These are phyloP conservation scores for Vitis cinerea DNA, from an alignment of 164 flowering plant species.

Conservation along the genomic window DNA sequence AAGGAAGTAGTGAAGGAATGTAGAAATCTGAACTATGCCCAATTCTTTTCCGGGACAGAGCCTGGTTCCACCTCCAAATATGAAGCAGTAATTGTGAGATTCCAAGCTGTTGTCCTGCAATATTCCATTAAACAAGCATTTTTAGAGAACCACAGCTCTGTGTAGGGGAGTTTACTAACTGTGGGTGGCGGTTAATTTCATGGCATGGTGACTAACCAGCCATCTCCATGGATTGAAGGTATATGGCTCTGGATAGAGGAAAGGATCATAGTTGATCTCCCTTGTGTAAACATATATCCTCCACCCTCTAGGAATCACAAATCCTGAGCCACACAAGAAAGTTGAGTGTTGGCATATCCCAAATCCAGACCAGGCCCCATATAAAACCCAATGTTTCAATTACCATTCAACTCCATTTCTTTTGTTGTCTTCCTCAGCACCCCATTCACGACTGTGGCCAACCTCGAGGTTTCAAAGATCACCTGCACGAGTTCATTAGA, in stretches of 20 bases:
- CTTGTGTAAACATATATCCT: slow-evolving; percentile 74
- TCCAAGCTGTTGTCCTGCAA: slow-evolving; percentile 70
- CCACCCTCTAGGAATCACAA: slow-evolving; percentile 68
- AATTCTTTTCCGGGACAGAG: slow-evolving; percentile 92
- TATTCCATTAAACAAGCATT: not conserved
- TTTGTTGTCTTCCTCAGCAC: slow-evolving; percentile 71
- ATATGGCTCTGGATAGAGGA: slow-evolving; percentile 53
- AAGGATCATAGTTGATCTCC: slow-evolving; percentile 62
- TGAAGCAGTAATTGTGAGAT: slow-evolving; percentile 46
- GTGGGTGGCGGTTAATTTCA: too few relatives aligned
- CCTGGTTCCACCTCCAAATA: slow-evolving; percentile 87
- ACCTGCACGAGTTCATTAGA: slow-evolving; percentile 37
- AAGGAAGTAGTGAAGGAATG: slow-evolving; percentile 81
- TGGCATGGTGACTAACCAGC: slow-evolving; percentile 40
- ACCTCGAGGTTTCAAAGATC: slow-evolving; percentile 70
- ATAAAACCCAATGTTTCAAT: too few relatives aligned
- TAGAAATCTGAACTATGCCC: slow-evolving; percentile 69
- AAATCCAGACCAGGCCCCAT: too few relatives aligned
- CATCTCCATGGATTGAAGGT: slow-evolving; percentile 81
- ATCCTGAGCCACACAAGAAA: slow-evolving; percentile 37
- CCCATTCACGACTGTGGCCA: slow-evolving; percentile 75
- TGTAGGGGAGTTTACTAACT: too few relatives aligned
- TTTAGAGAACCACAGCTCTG: not conserved
- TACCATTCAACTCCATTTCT: slow-evolving; percentile 77
- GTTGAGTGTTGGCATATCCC: too few relatives aligned